phyloP scores from a whole-genome alignment of 768 basidiomycete species.

The Pleurotus djamor region DNA sequence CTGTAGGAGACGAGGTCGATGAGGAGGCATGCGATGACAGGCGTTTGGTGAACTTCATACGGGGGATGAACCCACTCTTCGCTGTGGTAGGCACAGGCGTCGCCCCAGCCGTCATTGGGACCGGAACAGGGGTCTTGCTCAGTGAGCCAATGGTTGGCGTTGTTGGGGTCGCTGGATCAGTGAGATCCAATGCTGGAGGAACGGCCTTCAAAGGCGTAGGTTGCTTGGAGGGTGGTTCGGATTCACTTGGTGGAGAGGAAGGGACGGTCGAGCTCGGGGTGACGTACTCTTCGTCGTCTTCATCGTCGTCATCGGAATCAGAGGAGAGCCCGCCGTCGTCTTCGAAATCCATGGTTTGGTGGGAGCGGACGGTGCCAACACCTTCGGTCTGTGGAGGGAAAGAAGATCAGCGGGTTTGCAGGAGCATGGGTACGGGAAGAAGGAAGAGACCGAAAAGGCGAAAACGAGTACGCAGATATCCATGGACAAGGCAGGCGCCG shows the following conservation, averaged over 20 bases:
- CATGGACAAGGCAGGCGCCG: too few species aligned
- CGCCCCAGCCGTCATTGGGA: neutral
- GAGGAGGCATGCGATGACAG: neutral
- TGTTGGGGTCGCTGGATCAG: neutral
- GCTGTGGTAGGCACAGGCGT: neutral
- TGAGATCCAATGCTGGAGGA: slow-evolving; percentile 5
- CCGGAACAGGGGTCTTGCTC: slow-evolving; percentile 6
- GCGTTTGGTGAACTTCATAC: slow-evolving; percentile 7
- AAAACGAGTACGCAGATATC: slow-evolving; percentile 5
- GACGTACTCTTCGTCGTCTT: slow-evolving; percentile 24
- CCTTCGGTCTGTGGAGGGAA: slow-evolving; percentile 65
- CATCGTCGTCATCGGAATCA: slow-evolving; percentile 30
- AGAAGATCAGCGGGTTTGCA: neutral
- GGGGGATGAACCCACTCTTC: slow-evolving; percentile 3
- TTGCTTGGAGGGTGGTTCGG: neutral
- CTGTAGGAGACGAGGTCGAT: neutral
- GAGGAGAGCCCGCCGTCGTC: slow-evolving; percentile 79
- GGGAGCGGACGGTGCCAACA: slow-evolving; percentile 77
- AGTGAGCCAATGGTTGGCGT: neutral
- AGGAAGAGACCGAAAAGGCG: neutral
- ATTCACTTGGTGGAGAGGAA: neutral
- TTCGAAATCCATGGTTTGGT: slow-evolving; percentile 48
- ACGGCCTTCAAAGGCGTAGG: neutral
- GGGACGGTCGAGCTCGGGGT: slow-evolving; percentile 16
- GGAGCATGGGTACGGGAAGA: neutral